A percentile compares a stretch with the other conserved stretches of the same genome.
Conservation (phyloP, 169 alveolate genomes). For the Toxoplasma gondii region DNA sequence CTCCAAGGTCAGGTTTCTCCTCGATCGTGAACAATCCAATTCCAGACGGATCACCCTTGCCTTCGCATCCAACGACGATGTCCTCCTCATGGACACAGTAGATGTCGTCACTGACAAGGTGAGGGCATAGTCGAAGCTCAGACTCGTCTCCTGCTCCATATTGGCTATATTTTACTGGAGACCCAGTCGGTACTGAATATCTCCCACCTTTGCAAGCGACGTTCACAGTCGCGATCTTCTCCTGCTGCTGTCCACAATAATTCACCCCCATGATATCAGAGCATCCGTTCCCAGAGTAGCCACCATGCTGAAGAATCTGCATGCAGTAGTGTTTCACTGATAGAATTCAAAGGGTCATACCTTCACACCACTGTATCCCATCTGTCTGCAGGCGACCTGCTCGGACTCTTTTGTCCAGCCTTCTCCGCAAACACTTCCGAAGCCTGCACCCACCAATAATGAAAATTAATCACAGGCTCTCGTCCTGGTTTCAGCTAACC, state of each 20-base stretch:
- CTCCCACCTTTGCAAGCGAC: constrained; percentile 73
- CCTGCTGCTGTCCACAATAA: constrained; percentile 71
- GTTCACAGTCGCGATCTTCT: constrained; percentile 73
- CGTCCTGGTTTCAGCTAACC: constrained; percentile 8
- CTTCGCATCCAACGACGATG: constrained; percentile 78
- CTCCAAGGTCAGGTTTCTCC: constrained; percentile 37
- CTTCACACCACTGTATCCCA: constrained; percentile 80
- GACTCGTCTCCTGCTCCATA: constrained; percentile 55
- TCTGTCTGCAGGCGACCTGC: constrained; percentile 85
- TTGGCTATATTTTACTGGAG: neutral
- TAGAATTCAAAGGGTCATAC: neutral
- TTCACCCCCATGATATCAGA: constrained; percentile 72
- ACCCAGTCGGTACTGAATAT: neutral
- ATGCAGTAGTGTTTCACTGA: neutral
- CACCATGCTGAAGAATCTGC: constrained; percentile 31
- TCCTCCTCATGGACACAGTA: constrained; percentile 80
- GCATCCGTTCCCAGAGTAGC: constrained; percentile 72
- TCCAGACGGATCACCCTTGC: constrained; percentile 81
- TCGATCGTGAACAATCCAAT: constrained; percentile 68
- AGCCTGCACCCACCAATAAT: constrained; percentile 30
- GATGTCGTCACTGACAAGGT: constrained; percentile 70
- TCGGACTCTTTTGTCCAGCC: constrained; percentile 82
- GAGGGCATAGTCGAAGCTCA: constrained; percentile 58
- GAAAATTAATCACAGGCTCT: neutral
- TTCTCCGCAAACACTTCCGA: constrained; percentile 82